Percentiles rank a stretch among this genome's conserved stretches.
Evolutionary conservation across 805 yeast species (phyloP).

Genomic region (Cyberlindnera euphorbiiphila): DNA sequence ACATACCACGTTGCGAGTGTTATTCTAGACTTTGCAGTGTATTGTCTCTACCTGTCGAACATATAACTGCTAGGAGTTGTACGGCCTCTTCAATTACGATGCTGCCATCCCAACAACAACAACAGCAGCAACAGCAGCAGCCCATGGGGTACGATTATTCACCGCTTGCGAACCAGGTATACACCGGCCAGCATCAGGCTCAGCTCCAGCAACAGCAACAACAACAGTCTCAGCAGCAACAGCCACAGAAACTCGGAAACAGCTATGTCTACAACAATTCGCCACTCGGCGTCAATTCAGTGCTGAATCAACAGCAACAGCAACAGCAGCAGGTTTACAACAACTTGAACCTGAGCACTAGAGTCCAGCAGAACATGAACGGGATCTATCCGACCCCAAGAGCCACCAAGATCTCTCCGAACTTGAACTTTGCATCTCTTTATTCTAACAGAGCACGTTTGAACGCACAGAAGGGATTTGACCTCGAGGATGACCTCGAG

Average conservation of each 20-base stretch:
- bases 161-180: slow-evolving; percentile 12
- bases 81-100: slow-evolving; percentile 1
- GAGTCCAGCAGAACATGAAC: slow-evolving; percentile 10
- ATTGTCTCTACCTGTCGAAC: too few relatives aligned
- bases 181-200: slow-evolving; percentile 6
- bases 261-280: slow-evolving; percentile 17
- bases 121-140: slow-evolving; percentile 5
- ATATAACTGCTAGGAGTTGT: not conserved
- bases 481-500: slow-evolving; percentile 59
- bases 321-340: slow-evolving; percentile 19
- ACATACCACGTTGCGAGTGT: too few relatives aligned
- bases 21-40: too few relatives aligned
- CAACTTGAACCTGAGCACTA: slow-evolving; percentile 23
- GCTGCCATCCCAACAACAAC: slow-evolving; percentile 12
- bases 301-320: slow-evolving; percentile 16
- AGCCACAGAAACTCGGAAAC: slow-evolving; percentile 14
- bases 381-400: slow-evolving; percentile 23
- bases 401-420: slow-evolving; percentile 19
- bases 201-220: slow-evolving; percentile 7
- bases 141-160: slow-evolving; percentile 15
- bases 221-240: slow-evolving; percentile 6
- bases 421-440: slow-evolving; percentile 30
- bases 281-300: slow-evolving; percentile 14
- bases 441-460: slow-evolving; percentile 51
- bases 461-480: slow-evolving; percentile 57